A percentile compares a stretch with the other conserved stretches of the same genome.
phyloP scores from a whole-genome alignment of 1,284 basidiomycete species.

The Farysia itapuensis region DNA sequence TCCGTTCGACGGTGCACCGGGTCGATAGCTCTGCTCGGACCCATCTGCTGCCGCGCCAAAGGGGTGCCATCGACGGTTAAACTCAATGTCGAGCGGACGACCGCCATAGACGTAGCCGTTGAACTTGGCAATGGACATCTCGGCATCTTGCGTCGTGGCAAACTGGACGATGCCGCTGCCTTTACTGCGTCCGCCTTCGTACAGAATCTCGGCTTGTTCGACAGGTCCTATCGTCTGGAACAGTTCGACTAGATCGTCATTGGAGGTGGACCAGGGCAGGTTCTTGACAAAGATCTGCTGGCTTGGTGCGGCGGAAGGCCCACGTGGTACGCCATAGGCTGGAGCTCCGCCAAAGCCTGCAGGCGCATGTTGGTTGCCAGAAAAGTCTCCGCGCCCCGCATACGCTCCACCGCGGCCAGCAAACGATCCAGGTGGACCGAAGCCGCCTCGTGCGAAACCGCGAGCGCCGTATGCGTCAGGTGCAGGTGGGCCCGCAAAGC shows the following conservation, averaged over 20 bases:
- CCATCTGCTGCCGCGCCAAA: no score
- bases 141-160: slow-evolving; percentile 80
- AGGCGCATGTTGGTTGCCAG: slow-evolving; percentile 11
- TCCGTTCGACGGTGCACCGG: no score
- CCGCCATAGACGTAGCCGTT: slow-evolving; percentile 53
- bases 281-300: slow-evolving; percentile 98
- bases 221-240: slow-evolving; percentile 97
- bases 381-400: slow-evolving; percentile 39
- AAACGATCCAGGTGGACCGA: slow-evolving; percentile 63
- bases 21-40: no score
- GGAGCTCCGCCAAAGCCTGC: slow-evolving; percentile 13
- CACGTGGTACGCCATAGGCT: not conserved
- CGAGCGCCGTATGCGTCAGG: slow-evolving; percentile 57
- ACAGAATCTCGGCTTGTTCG: slow-evolving; percentile 87
- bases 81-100: slow-evolving; percentile 46
- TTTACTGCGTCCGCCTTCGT: slow-evolving; percentile 84
- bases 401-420: slow-evolving; percentile 62
- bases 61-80: slow-evolving; percentile 41
- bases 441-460: slow-evolving; percentile 70
- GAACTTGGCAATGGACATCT: slow-evolving; percentile 74
- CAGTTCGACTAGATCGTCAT: slow-evolving; percentile 94
- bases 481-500: slow-evolving; percentile 70
- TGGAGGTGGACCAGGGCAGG: slow-evolving; percentile 97
- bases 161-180: slow-evolving; percentile 96
- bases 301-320: slow-evolving; percentile 71